Evolutionary conservation across 176 grass and related monocot genomes (phyloP).

Genomic region (Olyra latifolia): DNA sequence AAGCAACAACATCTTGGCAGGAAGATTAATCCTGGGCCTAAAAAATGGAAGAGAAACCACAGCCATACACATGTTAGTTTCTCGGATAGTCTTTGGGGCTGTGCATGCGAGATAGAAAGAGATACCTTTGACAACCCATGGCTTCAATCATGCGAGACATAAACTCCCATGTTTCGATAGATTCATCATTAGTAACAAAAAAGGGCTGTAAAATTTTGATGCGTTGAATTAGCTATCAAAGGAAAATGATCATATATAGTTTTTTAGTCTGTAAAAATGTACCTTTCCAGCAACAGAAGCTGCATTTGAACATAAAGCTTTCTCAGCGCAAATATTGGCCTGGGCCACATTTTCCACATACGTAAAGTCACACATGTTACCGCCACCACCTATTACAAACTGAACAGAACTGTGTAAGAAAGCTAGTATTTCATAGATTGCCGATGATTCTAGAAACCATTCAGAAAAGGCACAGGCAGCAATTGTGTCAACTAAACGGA

Average conservation of each 20-base stretch:
- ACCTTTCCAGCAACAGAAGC: constrained; percentile 70
- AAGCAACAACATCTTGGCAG: constrained; percentile 54
- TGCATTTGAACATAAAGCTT: constrained; percentile 52
- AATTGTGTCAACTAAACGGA: background rate
- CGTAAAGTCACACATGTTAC: constrained; percentile 66
- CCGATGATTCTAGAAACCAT: constrained; percentile 4
- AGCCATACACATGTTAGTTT: constrained; percentile 42
- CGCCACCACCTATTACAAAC: constrained; percentile 66
- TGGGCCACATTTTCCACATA: constrained; percentile 79
- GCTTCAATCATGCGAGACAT: constrained; percentile 76
- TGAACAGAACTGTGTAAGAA: constrained; percentile 44
- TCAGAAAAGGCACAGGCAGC: constrained; percentile 19
- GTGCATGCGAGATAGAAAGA: background rate
- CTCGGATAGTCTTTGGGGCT: constrained; percentile 5
- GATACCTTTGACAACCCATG: constrained; percentile 81
- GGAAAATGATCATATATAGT: constrained; percentile 8
- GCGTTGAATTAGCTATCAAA: constrained; percentile 8
- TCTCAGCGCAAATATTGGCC: constrained; percentile 65
- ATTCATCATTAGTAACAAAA: constrained; percentile 86
- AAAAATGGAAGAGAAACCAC: constrained; percentile 45
- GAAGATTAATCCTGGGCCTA: constrained; percentile 79
- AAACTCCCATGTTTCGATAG: constrained; percentile 85
- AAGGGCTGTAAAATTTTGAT: constrained; percentile 55
- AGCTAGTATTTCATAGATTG: constrained; percentile 19
- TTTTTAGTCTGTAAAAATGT: constrained; percentile 20